Evolutionary conservation across 2,329 filamentous ascomycete genomes (phyloP), one percentile per base, ranked within the genome.

Genomic region (Trematosphaeria pertusa): DNA sequence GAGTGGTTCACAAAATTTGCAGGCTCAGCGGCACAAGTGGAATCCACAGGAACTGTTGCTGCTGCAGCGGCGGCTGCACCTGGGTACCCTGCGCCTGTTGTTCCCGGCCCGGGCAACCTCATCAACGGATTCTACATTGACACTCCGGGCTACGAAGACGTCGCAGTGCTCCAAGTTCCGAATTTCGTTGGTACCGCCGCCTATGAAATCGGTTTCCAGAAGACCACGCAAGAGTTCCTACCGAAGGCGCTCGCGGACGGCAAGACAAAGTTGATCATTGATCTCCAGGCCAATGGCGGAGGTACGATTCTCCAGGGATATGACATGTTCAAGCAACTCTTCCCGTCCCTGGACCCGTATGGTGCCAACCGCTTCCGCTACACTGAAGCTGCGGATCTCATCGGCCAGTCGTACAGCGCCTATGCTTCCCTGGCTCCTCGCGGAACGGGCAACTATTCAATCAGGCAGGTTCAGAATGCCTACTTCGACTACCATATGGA

Each of bases 231-330:
- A 7, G 59, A 73, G 8, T 73, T 78, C 46, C 63, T 79, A 17
- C 56, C 73, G 5, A 68, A 69, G 33, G 75, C 76, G 17, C 65
- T 74, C 17, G 72, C 72, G 2, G 76, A 74, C 0, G 79, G 78
- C 49, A 85, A 84, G 69, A 83, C 76, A 9, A 83, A 82, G 61
- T 74, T 87, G 3, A 79, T 87, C 18, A 74, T 87, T 31, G 83
- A 86, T 56, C 65, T 86, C 1, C 78, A 78, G 12, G 77, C 75
- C 48, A 87, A 87, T 58, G 80, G 78, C 10, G 84, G 84, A 35
- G 84, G 84, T 34, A 78, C 75, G 17, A 79, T 86, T 39, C 64
- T 84, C 11, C 78, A 81, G 32, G 84, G 81, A 8, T 84, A 83
- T 45, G 83, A 86, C 57, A 73, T 87, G 46, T 86, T 86, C 71